These are phyloP conservation scores for Eucommia ulmoides DNA, from an alignment of 257 asterid species.

Conservation along the genomic window DNA sequence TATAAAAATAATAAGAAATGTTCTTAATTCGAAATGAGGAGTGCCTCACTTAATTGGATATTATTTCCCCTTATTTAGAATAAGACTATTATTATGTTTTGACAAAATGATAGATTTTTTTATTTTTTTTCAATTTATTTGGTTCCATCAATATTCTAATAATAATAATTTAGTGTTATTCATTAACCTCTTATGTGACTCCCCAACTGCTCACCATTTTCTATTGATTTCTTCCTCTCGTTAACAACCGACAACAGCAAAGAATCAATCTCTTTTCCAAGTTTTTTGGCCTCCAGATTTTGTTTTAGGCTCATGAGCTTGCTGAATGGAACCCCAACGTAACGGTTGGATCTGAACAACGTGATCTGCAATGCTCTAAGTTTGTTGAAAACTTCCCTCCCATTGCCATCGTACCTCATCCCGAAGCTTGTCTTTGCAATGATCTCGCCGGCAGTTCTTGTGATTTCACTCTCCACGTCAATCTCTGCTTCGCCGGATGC, in stretches of 20 bases:
- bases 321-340: slow-evolving; percentile 78
- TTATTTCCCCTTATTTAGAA: too few relatives aligned
- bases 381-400: slow-evolving; percentile 45
- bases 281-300: slow-evolving; percentile 31
- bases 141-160: too few relatives aligned
- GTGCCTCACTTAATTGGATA: too few relatives aligned
- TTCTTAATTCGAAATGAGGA: too few relatives aligned
- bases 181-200: too few relatives aligned
- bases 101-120: too few relatives aligned
- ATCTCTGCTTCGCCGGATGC: slow-evolving; percentile 44
- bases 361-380: slow-evolving; percentile 56
- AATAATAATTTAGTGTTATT: too few relatives aligned
- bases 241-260: slow-evolving; percentile 38
- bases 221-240: slow-evolving; percentile 15
- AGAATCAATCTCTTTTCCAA: slow-evolving; percentile 59
- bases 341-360: slow-evolving; percentile 59
- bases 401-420: slow-evolving; percentile 37
- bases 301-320: slow-evolving; percentile 40
- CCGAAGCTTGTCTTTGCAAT: slow-evolving; percentile 77
- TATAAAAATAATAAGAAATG: too few relatives aligned
- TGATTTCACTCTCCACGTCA: slow-evolving; percentile 63
- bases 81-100: too few relatives aligned
- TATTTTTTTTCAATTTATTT: too few relatives aligned
- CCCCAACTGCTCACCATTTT: too few relatives aligned
- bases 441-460: slow-evolving; percentile 65